Evolutionary conservation across 2,329 filamentous ascomycete species (phyloP).

Genomic region (Tolypocladium guangdongense): DNA sequence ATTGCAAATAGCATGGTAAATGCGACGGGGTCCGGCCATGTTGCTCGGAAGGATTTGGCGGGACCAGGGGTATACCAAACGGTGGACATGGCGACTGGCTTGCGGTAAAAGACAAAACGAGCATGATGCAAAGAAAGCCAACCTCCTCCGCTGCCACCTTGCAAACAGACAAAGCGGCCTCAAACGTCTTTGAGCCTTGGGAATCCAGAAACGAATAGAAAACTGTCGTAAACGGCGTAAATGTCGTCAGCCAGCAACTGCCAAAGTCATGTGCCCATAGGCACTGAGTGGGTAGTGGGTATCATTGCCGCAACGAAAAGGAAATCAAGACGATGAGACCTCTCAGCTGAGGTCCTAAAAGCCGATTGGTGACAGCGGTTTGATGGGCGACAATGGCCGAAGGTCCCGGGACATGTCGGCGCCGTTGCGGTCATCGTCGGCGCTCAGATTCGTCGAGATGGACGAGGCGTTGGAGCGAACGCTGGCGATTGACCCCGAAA

Average conservation of each 20-base stretch:
- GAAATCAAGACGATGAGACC: slow-evolving; percentile 1
- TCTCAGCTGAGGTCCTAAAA: slow-evolving; percentile 25
- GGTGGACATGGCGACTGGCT: slow-evolving; percentile 1
- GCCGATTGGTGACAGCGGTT: slow-evolving; percentile 52
- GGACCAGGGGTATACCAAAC: slow-evolving; percentile 16
- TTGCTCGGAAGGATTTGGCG: neutral
- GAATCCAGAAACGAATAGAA: neutral
- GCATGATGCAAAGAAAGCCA: neutral
- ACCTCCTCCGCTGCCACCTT: neutral
- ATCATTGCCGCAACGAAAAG: slow-evolving; percentile 4
- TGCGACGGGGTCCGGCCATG: neutral
- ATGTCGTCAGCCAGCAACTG: neutral
- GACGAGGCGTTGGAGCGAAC: slow-evolving; percentile 31
- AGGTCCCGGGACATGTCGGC: slow-evolving; percentile 27
- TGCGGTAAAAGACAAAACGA: neutral
- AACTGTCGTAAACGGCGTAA: slow-evolving; percentile 1
- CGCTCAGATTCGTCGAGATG: slow-evolving; percentile 34
- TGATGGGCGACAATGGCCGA: slow-evolving; percentile 52
- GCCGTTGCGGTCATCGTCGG: slow-evolving; percentile 26
- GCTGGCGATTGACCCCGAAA: slow-evolving; percentile 31
- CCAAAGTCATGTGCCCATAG: neutral
- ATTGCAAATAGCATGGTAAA: neutral
- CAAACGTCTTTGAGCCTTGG: neutral
- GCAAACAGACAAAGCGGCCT: neutral
- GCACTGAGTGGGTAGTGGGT: slow-evolving; percentile 2